phyloP scores from a whole-genome alignment of 108 stramenopile species.

The Phaeodactylum tricornutum region DNA sequence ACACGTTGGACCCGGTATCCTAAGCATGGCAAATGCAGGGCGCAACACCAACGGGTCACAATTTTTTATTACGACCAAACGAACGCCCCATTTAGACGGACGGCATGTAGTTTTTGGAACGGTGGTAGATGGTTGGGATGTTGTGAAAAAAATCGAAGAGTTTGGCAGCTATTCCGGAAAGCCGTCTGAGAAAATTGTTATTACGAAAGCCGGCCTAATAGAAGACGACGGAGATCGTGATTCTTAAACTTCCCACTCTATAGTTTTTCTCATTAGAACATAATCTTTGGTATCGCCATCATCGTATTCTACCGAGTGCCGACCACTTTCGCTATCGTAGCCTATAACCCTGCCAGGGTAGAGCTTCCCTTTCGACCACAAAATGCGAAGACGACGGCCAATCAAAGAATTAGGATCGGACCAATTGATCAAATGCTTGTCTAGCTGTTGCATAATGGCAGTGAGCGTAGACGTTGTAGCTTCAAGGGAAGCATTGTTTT shows the following conservation, averaged over 20 bases:
- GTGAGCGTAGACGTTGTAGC: neutral
- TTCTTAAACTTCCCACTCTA: conserved; percentile 36
- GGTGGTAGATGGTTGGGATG: conserved; percentile 64
- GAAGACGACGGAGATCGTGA: too few relatives aligned
- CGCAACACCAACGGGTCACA: conserved; percentile 72
- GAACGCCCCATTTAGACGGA: conserved; percentile 90
- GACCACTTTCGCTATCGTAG: conserved; percentile 23
- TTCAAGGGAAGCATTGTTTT: neutral
- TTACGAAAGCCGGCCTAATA: conserved; percentile 64
- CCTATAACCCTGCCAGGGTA: conserved; percentile 26
- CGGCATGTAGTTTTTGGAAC: conserved; percentile 76
- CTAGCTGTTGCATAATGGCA: neutral
- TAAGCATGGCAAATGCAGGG: conserved; percentile 96
- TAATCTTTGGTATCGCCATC: conserved; percentile 41
- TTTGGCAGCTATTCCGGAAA: conserved; percentile 52
- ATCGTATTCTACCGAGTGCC: conserved; percentile 33
- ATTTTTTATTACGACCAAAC: conserved; percentile 81
- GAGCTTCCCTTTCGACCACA: conserved; percentile 37
- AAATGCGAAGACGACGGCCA: conserved; percentile 21
- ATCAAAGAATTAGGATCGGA: conserved; percentile 9
- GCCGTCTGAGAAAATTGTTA: conserved; percentile 30
- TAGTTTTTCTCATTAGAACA: conserved; percentile 24
- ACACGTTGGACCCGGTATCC: conserved; percentile 81
- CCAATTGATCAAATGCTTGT: neutral
- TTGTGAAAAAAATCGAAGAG: conserved; percentile 62